Evolutionary conservation across 192 early-diverging fungal genomes (phyloP), one percentile per base, ranked within the genome.

Genomic region (Mortierella claussenii): DNA sequence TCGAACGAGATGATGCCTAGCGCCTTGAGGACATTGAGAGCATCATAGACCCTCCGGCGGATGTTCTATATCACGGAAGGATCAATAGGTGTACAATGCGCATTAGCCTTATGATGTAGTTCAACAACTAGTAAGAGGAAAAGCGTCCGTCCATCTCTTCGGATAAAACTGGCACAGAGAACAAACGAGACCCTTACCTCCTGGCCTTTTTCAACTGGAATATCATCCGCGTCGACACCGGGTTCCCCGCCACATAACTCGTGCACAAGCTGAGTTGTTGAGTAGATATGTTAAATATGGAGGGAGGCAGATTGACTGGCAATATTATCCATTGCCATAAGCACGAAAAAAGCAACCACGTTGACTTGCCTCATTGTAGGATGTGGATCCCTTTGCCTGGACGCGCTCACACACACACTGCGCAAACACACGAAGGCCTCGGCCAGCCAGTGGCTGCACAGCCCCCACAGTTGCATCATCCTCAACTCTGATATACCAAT

Each of bases 1-100:
- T 83, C 87, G 65, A 86, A 86, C 1, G 57, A 78, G 49, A 91
- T 91, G 37, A 91, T 87, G 11, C 69, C 82, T 65, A 89, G 79
- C 4, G 88, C 88, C 71, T 86, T 86, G 21, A 89, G 68, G 12
- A 91, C 88, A 58, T 91, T 91, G 24, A 91, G 74, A n/a, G 88
- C 89, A 73, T 91, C 89, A 55, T 91, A 91, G 0, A 89, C 88
- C 26, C 89, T 87, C 27, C 89, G 81, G 23, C 89, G 83, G 57
- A 91, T 87, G 51, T 89, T 91, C 73, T 91, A 88, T 50, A 83
- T 81, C 31, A 34, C n/a, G n/a, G n/a, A n/a, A n/a, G n/a, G n/a
- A n/a, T n/a, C n/a, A n/a, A n/a, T n/a, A n/a, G n/a, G n/a, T n/a
- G n/a, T n/a, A n/a, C n/a, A n/a, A n/a, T n/a, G n/a, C n/a, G n/a